These are phyloP conservation scores for Ceratobasidium sp. DNA, from an alignment of 1,284 basidiomycete genomes.

Conservation along the genomic window DNA sequence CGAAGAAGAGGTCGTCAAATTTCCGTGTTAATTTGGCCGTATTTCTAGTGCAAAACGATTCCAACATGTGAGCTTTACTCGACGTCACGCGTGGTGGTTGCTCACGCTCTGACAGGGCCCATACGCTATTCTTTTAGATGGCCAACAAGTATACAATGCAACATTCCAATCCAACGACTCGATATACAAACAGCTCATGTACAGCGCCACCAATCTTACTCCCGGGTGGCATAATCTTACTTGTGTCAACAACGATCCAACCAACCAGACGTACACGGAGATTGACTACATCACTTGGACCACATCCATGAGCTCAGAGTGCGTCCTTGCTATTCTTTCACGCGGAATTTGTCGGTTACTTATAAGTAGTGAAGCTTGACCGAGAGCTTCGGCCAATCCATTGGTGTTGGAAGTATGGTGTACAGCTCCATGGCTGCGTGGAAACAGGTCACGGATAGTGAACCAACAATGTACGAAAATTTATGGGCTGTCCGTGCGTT, in stretches of 20 bases:
- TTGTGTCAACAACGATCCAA: slow-evolving; percentile 25
- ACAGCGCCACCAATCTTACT: not conserved
- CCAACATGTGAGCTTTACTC: slow-evolving; percentile 5
- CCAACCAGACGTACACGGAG: slow-evolving; percentile 21
- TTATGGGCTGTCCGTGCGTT: not conserved
- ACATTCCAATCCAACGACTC: not conserved
- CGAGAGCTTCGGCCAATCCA: not conserved
- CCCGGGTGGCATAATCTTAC: slow-evolving; percentile 32
- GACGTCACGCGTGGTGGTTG: not conserved
- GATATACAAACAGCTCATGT: slow-evolving; percentile 15
- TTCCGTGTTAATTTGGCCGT: not conserved
- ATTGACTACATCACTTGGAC: slow-evolving; percentile 37
- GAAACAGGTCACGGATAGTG: not conserved
- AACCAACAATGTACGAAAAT: slow-evolving; percentile 15
- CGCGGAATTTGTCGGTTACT: not conserved
- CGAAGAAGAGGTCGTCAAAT: not conserved
- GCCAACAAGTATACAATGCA: not conserved
- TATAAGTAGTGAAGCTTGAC: not conserved
- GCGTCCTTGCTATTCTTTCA: not conserved
- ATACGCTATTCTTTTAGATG: slow-evolving; percentile 17
- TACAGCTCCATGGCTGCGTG: slow-evolving; percentile 32
- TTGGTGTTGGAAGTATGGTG: not conserved
- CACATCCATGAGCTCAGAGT: slow-evolving; percentile 17
- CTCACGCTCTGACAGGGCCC: slow-evolving; percentile 2
- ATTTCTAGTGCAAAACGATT: slow-evolving; percentile 27